phyloP scores from a whole-genome alignment of 1,284 basidiomycete species.

The Volvariella volvacea region DNA sequence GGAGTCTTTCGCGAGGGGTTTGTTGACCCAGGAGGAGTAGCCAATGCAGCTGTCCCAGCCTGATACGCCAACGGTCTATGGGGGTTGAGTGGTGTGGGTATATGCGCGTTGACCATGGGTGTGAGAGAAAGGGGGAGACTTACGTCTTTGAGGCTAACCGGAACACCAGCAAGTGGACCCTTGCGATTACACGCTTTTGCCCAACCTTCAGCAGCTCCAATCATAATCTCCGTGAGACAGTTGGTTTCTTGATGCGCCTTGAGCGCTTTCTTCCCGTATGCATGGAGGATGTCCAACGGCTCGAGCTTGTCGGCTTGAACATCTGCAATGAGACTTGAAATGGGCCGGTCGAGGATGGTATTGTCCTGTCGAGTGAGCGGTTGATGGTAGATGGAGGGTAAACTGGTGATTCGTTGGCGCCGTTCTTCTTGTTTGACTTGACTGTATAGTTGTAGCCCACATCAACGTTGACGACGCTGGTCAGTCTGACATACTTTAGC shows the following conservation, averaged over 20 bases:
- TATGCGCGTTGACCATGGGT: background rate
- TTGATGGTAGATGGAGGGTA: constrained; percentile 33
- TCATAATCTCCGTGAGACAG: constrained; percentile 53
- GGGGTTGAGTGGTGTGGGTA: background rate
- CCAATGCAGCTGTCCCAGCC: constrained; percentile 59
- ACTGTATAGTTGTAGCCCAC: constrained; percentile 12
- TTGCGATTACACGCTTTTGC: constrained; percentile 32
- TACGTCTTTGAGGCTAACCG: constrained; percentile 42
- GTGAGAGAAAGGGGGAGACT: constrained; percentile 9
- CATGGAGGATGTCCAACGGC: constrained; percentile 34
- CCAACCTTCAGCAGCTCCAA: constrained; percentile 36
- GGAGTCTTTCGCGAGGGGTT: constrained; percentile 36
- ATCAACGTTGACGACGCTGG: background rate
- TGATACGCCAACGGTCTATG: constrained; percentile 35
- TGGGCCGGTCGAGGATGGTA: constrained; percentile 30
- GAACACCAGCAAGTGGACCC: constrained; percentile 42
- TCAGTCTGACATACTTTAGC: background rate
- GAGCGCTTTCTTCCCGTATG: constrained; percentile 47
- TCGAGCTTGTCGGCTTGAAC: constrained; percentile 33
- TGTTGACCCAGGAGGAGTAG: constrained; percentile 45
- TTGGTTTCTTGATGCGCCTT: constrained; percentile 47
- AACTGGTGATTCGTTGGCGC: constrained; percentile 29
- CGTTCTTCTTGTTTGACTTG: constrained; percentile 41
- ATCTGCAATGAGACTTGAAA: constrained; percentile 31
- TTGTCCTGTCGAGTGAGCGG: constrained; percentile 31